Evolutionary conservation across 192 early-diverging fungal genomes (phyloP).

Genomic region (Gamsiella multidivaricata): DNA sequence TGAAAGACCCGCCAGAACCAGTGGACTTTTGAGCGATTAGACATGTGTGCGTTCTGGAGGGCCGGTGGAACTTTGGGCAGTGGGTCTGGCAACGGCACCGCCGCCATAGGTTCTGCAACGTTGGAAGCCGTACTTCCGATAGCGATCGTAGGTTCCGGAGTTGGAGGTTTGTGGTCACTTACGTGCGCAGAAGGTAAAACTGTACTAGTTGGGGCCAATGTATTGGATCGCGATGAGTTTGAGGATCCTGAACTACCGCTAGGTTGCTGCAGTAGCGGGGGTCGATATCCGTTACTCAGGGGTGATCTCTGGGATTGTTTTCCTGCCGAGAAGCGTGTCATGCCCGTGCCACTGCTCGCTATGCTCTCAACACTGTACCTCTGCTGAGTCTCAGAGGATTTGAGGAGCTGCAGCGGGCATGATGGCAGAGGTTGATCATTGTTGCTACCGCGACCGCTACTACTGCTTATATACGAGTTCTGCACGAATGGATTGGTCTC

Average conservation of each 20-base stretch:
- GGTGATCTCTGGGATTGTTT: slow-evolving; percentile 19
- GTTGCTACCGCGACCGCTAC: background rate
- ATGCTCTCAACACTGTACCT: slow-evolving; percentile 42
- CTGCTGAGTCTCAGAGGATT: background rate
- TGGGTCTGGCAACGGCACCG: background rate
- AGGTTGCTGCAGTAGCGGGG: slow-evolving; percentile 7
- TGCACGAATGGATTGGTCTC: slow-evolving; percentile 14
- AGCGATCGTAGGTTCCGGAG: no score
- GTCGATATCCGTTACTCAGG: slow-evolving; percentile 16
- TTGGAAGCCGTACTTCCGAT: no score
- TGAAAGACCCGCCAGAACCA: slow-evolving; percentile 31
- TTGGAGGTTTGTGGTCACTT: background rate
- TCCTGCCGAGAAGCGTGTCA: slow-evolving; percentile 25
- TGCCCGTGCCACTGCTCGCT: slow-evolving; percentile 37
- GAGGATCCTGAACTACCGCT: background rate
- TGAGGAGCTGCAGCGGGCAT: slow-evolving; percentile 12
- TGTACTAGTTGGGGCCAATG: slow-evolving; percentile 5
- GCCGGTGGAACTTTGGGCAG: slow-evolving; percentile 38
- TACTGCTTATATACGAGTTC: background rate
- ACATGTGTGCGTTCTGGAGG: slow-evolving; percentile 11
- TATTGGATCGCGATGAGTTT: background rate
- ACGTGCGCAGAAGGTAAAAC: background rate
- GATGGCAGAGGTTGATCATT: background rate
- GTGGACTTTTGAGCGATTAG: slow-evolving; percentile 4
- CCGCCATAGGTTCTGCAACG: background rate